Base-by-base conservation (phyloP, 306 rosid genomes). In the Spatholobus suberectus region DNA sequence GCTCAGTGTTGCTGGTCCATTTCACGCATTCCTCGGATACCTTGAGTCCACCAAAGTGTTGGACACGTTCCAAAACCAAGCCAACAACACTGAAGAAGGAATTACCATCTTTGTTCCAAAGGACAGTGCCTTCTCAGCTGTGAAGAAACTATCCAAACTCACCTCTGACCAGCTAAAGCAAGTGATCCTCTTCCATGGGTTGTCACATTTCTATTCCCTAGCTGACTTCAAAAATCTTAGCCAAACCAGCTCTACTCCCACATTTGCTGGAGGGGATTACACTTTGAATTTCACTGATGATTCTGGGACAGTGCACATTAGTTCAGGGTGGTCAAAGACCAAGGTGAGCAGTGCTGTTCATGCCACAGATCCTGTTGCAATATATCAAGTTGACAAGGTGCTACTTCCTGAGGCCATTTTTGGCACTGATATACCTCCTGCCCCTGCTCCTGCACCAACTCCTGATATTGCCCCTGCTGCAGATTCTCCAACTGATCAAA, bases 81-180 rank as follows among this genome's bases (percentile, higher is more conserved):
- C 99, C 85, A 96, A 96, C 85, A 82, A 92, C 86, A 92, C 99
- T 24, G 92, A 92, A 79, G 97, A 91, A 86, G 98, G 99, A 55
- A 86, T 96, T 8, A 96, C 98, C 24, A 81, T 94, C 87, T 96
- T 94, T 89, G 99, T 96, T 3, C 98, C 97, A 0, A 90, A 86
- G 83, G 96, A 96, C 24, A 54, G 51, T 58, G 87, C 98, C 57
- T 96, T 96, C 87, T 46, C 90, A 10, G 54, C 94, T 14, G 82
- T 84, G 21, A 92, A 90, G 72, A 91, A 85, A 20, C 87, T 94
- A 8, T 76, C 94, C 65, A 91, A 91, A 73, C 92, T 96, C 88
- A 96, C 92, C 8, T 38, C 52, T 18, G 94, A 88, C 6, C 85
- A 94, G 89, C 84, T 94, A 35, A 96, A 94, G 76, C 90, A 93